phyloP scores from a whole-genome alignment of 495 filamentous ascomycete genomes.

The Annulohypoxylon maeteangense region DNA sequence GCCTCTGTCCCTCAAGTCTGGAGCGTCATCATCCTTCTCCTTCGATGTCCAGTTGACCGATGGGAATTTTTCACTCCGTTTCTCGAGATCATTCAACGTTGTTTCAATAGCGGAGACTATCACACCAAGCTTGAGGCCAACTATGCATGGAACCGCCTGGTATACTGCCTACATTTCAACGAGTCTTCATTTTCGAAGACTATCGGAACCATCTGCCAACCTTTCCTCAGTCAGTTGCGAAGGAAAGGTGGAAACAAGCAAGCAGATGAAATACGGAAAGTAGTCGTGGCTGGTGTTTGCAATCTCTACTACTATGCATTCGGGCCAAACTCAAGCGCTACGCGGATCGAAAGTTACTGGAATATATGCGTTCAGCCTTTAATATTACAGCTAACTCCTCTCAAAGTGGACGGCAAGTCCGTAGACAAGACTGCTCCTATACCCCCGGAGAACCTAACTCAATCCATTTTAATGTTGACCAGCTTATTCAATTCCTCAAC shows the following conservation, averaged over 20 bases:
- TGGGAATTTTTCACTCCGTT: conserved; percentile 80
- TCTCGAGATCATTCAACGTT: conserved; percentile 79
- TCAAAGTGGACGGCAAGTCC: conserved; percentile 44
- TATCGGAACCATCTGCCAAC: conserved; percentile 73
- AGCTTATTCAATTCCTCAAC: conserved; percentile 74
- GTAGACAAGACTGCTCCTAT: conserved; percentile 34
- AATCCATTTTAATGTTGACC: conserved; percentile 70
- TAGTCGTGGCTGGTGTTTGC: conserved; percentile 75
- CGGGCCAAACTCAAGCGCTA: conserved; percentile 68
- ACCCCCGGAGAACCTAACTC: conserved; percentile 44
- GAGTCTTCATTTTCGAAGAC: conserved; percentile 67
- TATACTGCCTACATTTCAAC: conserved; percentile 73
- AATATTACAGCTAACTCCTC: conserved; percentile 56
- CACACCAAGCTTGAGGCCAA: conserved; percentile 80
- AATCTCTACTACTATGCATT: conserved; percentile 89
- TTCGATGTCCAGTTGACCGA: conserved; percentile 72
- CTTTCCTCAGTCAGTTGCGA: conserved; percentile 75
- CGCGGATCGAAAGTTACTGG: conserved; percentile 81
- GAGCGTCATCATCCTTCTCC: conserved; percentile 80
- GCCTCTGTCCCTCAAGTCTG: conserved; percentile 86
- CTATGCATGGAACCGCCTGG: conserved; percentile 82
- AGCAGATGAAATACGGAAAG: conserved; percentile 65
- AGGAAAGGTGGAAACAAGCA: conserved; percentile 68
- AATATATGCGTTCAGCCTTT: conserved; percentile 72
- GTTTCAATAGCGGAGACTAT: conserved; percentile 83